Percentiles rank a stretch among this genome's conserved stretches.
These are phyloP conservation scores for Lithohypha guttulata DNA, from an alignment of 2,329 filamentous ascomycete species.

Conservation along the genomic window DNA sequence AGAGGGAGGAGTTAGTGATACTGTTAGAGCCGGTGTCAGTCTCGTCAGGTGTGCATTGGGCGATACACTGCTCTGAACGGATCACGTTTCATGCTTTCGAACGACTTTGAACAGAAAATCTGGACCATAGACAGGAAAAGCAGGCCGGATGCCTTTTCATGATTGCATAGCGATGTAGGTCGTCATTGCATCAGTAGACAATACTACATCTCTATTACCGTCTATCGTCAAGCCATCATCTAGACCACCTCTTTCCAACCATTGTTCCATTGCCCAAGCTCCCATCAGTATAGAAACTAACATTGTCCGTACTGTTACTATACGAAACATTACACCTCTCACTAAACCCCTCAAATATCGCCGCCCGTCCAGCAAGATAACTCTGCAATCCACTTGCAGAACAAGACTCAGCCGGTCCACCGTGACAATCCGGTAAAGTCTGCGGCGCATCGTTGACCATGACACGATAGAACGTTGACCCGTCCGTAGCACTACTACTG, in stretches of 20 bases:
- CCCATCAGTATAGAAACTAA: slow-evolving; percentile 12
- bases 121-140: no score
- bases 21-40: slow-evolving; percentile 79
- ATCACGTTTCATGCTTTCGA: no score
- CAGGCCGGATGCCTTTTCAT: no score
- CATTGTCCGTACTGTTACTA: slow-evolving; percentile 13
- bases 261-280: slow-evolving; percentile 10
- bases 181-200: no score
- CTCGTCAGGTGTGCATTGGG: slow-evolving; percentile 85
- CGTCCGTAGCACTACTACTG: slow-evolving; percentile 25
- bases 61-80: slow-evolving; percentile 73
- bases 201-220: no score
- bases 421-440: slow-evolving; percentile 36
- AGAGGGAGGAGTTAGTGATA: slow-evolving; percentile 64
- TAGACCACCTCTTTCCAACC: slow-evolving; percentile 9
- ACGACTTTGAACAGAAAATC: no score
- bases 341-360: slow-evolving; percentile 14
- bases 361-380: slow-evolving; percentile 10
- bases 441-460: slow-evolving; percentile 43
- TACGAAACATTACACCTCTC: slow-evolving; percentile 12
- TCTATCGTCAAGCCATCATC: no score
- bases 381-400: slow-evolving; percentile 20
- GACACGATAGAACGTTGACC: slow-evolving; percentile 38
- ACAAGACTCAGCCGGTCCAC: slow-evolving; percentile 44
- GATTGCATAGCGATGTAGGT: no score